Percentiles rank a stretch among this genome's conserved stretches.
Evolutionary conservation across 345 rosid species (phyloP).

Genomic region (Eucalyptus curtisii): DNA sequence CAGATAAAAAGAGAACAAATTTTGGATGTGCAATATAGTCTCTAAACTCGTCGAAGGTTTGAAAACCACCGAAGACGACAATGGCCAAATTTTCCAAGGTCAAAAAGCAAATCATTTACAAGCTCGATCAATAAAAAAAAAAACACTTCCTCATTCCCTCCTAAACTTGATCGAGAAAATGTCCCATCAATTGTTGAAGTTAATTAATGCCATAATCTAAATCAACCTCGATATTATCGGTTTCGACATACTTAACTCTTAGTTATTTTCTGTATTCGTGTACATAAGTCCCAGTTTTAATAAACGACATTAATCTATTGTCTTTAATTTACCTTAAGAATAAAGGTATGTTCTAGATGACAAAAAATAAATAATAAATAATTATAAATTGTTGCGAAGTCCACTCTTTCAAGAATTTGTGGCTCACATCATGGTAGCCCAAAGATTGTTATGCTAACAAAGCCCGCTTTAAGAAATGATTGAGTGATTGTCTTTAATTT

Average conservation of each 20-base stretch:
- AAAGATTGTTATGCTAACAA: too few relatives aligned
- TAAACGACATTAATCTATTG: neutral
- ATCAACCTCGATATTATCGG: neutral
- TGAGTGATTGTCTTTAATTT: too few relatives aligned
- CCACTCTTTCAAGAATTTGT: too few relatives aligned
- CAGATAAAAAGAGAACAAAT: neutral
- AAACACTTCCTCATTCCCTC: neutral
- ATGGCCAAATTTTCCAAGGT: neutral
- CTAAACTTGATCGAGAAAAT: neutral
- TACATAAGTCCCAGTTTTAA: neutral
- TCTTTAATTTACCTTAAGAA: too few relatives aligned
- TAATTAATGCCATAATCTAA: neutral
- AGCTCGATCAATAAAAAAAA: neutral
- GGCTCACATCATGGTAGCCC: too few relatives aligned
- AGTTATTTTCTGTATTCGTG: neutral
- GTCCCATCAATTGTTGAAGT: too few relatives aligned
- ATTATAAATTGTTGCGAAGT: too few relatives aligned
- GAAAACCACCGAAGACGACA: neutral
- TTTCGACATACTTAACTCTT: neutral
- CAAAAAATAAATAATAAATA: too few relatives aligned
- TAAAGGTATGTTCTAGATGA: rapidly evolving
- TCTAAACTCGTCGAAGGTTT: neutral
- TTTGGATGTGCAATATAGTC: neutral
- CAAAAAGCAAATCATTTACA: neutral
- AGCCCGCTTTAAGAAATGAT: too few relatives aligned